These are phyloP conservation scores for Quercus alba DNA, from an alignment of 306 rosid species.

Conservation along the genomic window DNA sequence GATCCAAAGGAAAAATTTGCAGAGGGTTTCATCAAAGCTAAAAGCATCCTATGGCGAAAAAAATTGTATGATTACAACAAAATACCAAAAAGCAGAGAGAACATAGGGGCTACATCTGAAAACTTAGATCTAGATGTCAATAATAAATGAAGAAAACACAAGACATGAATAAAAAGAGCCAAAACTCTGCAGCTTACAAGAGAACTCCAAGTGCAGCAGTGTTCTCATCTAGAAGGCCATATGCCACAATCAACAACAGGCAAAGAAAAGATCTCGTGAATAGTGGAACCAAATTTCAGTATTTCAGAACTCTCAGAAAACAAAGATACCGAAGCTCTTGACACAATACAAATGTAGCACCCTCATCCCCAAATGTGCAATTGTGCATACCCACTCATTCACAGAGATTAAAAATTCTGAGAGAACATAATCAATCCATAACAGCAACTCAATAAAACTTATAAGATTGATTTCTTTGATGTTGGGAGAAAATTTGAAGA, in stretches of 20 bases:
- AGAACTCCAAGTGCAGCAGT: not conserved
- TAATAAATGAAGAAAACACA: not conserved
- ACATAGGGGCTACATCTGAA: too few species aligned
- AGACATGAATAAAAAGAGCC: not conserved
- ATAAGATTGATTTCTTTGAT: not conserved
- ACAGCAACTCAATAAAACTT: not conserved
- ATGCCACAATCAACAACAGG: not conserved
- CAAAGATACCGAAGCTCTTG: not conserved
- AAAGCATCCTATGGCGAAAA: not conserved
- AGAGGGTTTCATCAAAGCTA: not conserved
- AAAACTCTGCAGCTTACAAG: not conserved
- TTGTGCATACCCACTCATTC: not conserved
- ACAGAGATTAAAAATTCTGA: not conserved
- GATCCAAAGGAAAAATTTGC: not conserved
- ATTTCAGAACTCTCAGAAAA: not conserved
- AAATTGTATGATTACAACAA: not conserved
- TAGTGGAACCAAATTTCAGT: not conserved
- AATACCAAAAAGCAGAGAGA: not conserved
- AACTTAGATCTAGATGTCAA: not conserved
- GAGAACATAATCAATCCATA: not conserved
- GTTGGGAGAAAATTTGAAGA: not conserved
- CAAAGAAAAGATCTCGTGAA: not conserved
- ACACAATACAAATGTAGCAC: not conserved
- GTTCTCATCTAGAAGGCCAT: not conserved
- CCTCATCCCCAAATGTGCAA: not conserved